Evolutionary conservation across 306 rosid species (phyloP).

Genomic region (Oxytropis ochrocephala): DNA sequence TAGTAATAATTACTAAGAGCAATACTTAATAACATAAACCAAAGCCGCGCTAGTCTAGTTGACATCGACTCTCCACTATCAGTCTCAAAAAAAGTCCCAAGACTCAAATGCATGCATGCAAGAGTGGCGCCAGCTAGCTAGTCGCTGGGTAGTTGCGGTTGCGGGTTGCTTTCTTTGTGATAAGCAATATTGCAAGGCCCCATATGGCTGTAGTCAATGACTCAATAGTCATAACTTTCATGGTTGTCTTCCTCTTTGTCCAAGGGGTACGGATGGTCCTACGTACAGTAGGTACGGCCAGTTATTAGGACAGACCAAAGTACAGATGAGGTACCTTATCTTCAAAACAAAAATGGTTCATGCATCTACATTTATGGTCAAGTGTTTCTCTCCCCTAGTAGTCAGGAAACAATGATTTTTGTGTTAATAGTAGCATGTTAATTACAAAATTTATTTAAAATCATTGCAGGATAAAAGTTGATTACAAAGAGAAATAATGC

Average conservation of each 20-base stretch:
- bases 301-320: slow-evolving; percentile 31
- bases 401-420: no score
- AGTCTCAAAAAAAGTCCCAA: neutral
- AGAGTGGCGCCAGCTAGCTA: neutral
- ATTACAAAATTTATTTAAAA: no score
- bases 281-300: slow-evolving; percentile 53
- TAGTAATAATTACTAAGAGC: no score
- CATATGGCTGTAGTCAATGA: neutral
- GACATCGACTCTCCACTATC: neutral
- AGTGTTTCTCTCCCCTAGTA: neutral
- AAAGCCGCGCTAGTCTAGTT: no score
- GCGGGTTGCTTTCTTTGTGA: neutral
- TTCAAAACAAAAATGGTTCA: neutral
- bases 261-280: slow-evolving; percentile 51
- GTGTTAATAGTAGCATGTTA: no score
- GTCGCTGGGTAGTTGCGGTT: neutral
- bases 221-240: neutral
- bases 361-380: slow-evolving; percentile 21
- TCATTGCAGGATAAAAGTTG: no score
- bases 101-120: neutral
- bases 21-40: no score
- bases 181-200: slow-evolving; percentile 11
- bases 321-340: slow-evolving; percentile 16
- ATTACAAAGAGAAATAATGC: no score
- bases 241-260: neutral